Base-by-base conservation (phyloP, 805 yeast genomes). In the Lachancea kluyveri region DNA sequence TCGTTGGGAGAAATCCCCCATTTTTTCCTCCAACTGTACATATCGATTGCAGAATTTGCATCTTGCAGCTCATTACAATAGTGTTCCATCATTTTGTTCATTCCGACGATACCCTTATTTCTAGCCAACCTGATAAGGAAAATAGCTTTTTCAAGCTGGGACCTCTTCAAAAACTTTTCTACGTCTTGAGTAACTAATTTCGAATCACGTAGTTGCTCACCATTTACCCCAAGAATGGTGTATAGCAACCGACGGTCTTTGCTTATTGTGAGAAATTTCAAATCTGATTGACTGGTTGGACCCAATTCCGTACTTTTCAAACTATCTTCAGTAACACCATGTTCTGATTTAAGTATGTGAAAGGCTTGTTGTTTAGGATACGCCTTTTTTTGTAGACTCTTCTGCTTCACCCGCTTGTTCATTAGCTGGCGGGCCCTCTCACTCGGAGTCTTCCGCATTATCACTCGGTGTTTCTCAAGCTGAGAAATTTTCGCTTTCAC, bases 11-110 rank as follows among this genome's bases (percentile, higher is more conserved):
- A 67, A 8, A 76, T 65, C 1, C 70, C 71, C 77, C 83, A 71
- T 48, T 77, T 79, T 43, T 74, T 77, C 30, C 84, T 60, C 57
- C 70, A 67, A 30, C 67, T 65, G 37, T 67, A 66, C 12, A 72
- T 42, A 24, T 70, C 70, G 16, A 78, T 34, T 0, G 81, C 80
- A 6, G 62, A 64, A 26, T 67, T 65, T 1, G 67, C 50, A 14
- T 67, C 65, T 3, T 68, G 64, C 6, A 60, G 44, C 1, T 47
- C 46, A 6, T 52, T 51, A 4, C 78, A 54, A 24, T 67, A 60
- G 61, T 74, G 67, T 37, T 69, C 65, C 46, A 76, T 50, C 0
- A 82, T 63, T n/a, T 69, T 64, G 41, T 83, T 82, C 73, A 75
- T 69, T 1, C 74, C 82, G 19, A 76, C 82, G 0, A 64, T 42